Conservation (phyloP, 495 filamentous ascomycete genomes). For the Penicillium egyptiacum region DNA sequence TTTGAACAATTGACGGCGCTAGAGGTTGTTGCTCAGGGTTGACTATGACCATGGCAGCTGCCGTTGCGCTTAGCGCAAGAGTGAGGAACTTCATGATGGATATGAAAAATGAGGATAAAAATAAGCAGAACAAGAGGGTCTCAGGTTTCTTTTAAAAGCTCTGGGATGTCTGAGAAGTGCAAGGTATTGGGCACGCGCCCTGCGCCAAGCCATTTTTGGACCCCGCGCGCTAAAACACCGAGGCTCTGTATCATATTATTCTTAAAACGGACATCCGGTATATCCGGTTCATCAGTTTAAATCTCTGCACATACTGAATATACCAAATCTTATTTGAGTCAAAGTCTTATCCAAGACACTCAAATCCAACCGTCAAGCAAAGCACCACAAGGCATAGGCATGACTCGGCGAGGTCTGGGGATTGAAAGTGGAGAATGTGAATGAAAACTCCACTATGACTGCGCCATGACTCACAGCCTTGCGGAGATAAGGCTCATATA, state of each 20-base stretch:
- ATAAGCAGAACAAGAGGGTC: not conserved
- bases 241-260: constrained; percentile 13
- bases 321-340: not conserved
- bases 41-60: constrained; percentile 33
- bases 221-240: constrained; percentile 17
- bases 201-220: constrained; percentile 26
- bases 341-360: not conserved
- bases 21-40: constrained; percentile 42
- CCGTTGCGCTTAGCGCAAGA: constrained; percentile 37
- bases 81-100: constrained; percentile 35
- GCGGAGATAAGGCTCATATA: not conserved
- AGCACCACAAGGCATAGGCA: not conserved
- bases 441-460: constrained; percentile 17
- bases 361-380: not conserved
- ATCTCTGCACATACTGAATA: too few relatives aligned
- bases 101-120: constrained; percentile 9
- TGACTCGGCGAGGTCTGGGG: constrained; percentile 16
- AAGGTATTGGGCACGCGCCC: constrained; percentile 15
- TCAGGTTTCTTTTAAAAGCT: constrained; percentile 9
- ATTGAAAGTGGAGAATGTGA: constrained; percentile 19
- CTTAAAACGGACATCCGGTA: not conserved
- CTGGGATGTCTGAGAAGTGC: not conserved
- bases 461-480: constrained; percentile 20
- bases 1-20: constrained; percentile 33
- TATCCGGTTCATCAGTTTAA: not conserved